Evolutionary conservation across 352 stramenopile genomes (phyloP).

Genomic region (Globisporangium nodosum): DNA sequence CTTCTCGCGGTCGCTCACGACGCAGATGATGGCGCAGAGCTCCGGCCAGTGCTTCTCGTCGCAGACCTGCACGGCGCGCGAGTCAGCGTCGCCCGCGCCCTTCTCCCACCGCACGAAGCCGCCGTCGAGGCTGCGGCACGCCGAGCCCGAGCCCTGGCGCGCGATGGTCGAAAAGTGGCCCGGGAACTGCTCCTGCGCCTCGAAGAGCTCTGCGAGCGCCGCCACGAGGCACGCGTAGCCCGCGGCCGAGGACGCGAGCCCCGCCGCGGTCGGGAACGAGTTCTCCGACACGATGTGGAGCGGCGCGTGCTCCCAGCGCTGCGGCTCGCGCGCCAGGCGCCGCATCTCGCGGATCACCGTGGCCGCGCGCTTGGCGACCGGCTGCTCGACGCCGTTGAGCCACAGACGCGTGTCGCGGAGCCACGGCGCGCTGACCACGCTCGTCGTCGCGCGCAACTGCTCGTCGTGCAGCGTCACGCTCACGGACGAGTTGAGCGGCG

Average conservation of each 20-base stretch:
- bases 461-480: conserved; percentile 95
- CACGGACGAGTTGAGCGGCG: conserved; percentile 96
- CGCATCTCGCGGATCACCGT: conserved; percentile 69
- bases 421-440: conserved; percentile 54
- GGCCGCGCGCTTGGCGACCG: conserved; percentile 77
- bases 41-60: conserved; percentile 92
- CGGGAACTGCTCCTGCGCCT: conserved; percentile 81
- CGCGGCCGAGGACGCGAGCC: conserved; percentile 95
- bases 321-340: conserved; percentile 24
- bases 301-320: conserved; percentile 20
- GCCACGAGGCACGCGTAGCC: conserved; percentile 95
- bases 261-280: conserved; percentile 97
- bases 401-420: conserved; percentile 91
- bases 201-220: conserved; percentile 87
- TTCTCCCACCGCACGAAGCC: conserved; percentile 97
- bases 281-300: conserved; percentile 96
- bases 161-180: conserved; percentile 92
- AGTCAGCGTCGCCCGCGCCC: conserved; percentile 71
- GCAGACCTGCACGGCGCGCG: conserved; percentile 58
- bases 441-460: conserved; percentile 95
- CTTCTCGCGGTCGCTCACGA: conserved; percentile 96
- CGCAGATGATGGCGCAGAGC: conserved; percentile 93
- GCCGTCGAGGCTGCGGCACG: conserved; percentile 94
- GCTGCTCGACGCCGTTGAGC: conserved; percentile 93
- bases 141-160: conserved; percentile 93